Evolutionary conservation across 2,329 filamentous ascomycete genomes (phyloP).

Genomic region (Penicillium sumatraense): DNA sequence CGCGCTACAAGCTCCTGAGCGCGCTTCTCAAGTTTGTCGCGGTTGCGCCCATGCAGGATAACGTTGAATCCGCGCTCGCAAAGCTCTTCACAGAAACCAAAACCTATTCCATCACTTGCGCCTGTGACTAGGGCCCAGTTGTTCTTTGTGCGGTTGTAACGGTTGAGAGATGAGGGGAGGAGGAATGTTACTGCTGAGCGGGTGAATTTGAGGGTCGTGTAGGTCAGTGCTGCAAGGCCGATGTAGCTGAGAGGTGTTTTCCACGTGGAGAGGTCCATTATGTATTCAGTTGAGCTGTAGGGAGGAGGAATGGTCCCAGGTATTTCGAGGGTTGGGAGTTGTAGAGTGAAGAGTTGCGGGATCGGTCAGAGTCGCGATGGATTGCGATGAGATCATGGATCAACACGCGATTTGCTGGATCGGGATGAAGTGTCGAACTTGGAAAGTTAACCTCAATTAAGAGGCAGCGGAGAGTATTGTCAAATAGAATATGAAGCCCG

Average conservation of each 20-base stretch:
- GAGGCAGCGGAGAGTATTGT: background rate
- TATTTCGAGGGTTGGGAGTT: background rate
- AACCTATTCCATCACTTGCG: conserved; percentile 60
- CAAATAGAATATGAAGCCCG: background rate
- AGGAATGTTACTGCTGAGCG: conserved; percentile 21
- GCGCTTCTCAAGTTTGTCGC: conserved; percentile 52
- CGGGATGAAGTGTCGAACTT: background rate
- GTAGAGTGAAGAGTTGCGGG: background rate
- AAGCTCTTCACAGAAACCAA: conserved; percentile 57
- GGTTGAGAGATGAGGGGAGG: conserved; percentile 17
- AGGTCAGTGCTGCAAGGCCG: conserved; percentile 21
- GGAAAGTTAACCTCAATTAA: background rate
- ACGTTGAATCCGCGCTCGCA: conserved; percentile 59
- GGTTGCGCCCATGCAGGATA: conserved; percentile 61
- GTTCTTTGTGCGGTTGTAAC: conserved; percentile 19
- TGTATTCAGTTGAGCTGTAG: background rate
- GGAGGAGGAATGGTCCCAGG: too few species aligned
- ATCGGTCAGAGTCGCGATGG: too few species aligned
- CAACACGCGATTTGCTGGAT: background rate
- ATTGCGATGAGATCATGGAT: conserved; percentile 1
- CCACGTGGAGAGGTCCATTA: conserved; percentile 10
- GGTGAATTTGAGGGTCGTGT: conserved; percentile 14
- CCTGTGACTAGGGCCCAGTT: conserved; percentile 49
- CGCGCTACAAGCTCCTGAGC: conserved; percentile 43
- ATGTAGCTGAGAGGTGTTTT: conserved; percentile 16